Evolutionary conservation across 106 monocot genomes (phyloP), one percentile per base, ranked within the genome.

Genomic region (Dactylorhiza incarnata): DNA sequence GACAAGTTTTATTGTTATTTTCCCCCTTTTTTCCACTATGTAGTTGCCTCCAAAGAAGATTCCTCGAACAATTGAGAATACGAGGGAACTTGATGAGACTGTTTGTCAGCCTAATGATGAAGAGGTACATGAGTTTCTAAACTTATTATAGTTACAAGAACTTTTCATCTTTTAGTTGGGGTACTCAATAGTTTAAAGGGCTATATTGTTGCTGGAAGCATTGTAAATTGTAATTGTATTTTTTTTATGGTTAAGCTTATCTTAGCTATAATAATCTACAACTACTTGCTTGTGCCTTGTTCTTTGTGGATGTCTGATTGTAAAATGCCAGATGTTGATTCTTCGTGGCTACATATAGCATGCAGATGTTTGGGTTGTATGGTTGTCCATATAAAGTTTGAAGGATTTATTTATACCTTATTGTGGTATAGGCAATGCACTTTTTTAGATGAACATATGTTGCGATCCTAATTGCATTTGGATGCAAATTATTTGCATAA

Each of bases 71-170:
- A 89, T 90, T 9, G 90, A 90, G 81, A 90, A 90, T 78, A 83
- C 87, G 16, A 87, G 90, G 81, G 87, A 90, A 62, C 55, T 76
- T 1, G 90, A 90, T 49, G 90, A 90, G 78, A 90, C 87, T n/a
- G 83, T 90, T 19, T 87, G 80, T 48, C 68, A 67, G 76, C 82
- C 87, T 5, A 84, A 90, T 74, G 90, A 90, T 77, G 87, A 83
- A 71, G 87, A 90, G 87, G 87, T 90, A 2, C 19, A 48, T 73
- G 12, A 12, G 29, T 20, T 12, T 65, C 29, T 65, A 14, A 14
- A 19, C 7, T 73, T 22, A 44, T 20, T 44, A 69, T 69, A 44
- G 0, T 73, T 11, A n/a, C 8, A 48, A 13, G 7, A n/a, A 24
- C 50, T 73, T 49, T 73, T 25, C 50, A 9, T 73, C 4, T 3